phyloP scores from a whole-genome alignment of 345 rosid genomes.

The Dovyalis caffra region DNA sequence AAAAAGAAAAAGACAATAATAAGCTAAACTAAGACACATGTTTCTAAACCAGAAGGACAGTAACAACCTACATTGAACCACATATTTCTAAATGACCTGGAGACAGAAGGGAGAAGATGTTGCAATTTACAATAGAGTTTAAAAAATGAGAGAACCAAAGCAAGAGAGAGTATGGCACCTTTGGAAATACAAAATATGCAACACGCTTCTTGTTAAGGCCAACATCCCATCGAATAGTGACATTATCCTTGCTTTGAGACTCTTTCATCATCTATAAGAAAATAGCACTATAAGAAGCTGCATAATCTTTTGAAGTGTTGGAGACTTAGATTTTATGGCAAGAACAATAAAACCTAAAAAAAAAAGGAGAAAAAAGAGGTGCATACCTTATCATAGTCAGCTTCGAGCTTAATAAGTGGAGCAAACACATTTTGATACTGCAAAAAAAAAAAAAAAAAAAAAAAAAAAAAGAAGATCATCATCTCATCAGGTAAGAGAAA shows the following conservation, averaged over 20 bases:
- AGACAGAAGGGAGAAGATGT: background rate
- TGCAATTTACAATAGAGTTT: background rate
- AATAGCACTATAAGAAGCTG: constrained; percentile 20
- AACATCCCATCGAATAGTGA: constrained; percentile 94
- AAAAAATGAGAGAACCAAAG: background rate
- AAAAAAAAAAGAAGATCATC: no score
- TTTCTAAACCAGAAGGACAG: background rate
- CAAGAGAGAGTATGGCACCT: constrained; percentile 46
- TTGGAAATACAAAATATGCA: constrained; percentile 94
- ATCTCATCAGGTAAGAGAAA: constrained; percentile 6
- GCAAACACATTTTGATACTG: constrained; percentile 99
- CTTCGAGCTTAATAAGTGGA: constrained; percentile 98
- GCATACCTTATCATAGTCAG: constrained; percentile 94
- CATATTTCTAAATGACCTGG: background rate
- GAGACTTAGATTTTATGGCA: background rate
- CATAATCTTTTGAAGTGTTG: background rate
- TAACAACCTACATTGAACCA: background rate
- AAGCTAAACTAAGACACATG: background rate
- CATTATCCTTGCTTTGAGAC: constrained; percentile 98
- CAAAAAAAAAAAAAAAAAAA: constrained; percentile 28
- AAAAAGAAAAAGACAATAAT: background rate
- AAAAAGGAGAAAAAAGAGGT: background rate
- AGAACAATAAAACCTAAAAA: background rate
- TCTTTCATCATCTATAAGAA: constrained; percentile 95
- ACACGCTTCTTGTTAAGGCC: constrained; percentile 97